Percentiles rank a stretch among this genome's conserved stretches.
These are phyloP conservation scores for Vigna nakashimae DNA, from an alignment of 306 rosid genomes.

Conservation along the genomic window DNA sequence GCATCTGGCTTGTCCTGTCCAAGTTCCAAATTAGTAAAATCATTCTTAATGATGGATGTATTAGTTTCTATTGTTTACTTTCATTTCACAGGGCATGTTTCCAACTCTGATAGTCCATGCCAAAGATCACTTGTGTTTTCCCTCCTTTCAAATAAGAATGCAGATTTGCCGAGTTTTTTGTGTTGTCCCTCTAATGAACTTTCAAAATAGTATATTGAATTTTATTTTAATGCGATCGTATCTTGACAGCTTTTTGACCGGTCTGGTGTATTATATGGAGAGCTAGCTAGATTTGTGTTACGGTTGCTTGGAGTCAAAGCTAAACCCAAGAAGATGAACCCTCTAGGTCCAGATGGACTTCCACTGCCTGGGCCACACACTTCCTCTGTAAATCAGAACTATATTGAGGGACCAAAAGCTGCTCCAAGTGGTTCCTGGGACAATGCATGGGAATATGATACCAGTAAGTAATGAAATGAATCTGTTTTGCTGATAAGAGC, in stretches of 20 bases:
- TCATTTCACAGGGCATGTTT: background rate
- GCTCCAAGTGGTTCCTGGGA: conserved; percentile 74
- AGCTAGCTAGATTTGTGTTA: conserved; percentile 79
- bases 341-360: conserved; percentile 60
- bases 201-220: background rate
- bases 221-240: conserved; percentile 13
- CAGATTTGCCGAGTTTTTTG: too few relatives aligned
- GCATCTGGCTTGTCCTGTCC: background rate
- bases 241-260: conserved; percentile 77
- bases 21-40: background rate
- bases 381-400: conserved; percentile 52
- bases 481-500: background rate
- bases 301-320: conserved; percentile 74
- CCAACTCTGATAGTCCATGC: background rate
- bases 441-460: conserved; percentile 68
- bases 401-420: conserved; percentile 56
- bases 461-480: conserved; percentile 31
- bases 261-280: conserved; percentile 81
- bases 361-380: conserved; percentile 53
- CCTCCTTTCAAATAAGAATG: background rate
- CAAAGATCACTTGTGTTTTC: background rate
- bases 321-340: conserved; percentile 55
- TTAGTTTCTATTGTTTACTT: background rate
- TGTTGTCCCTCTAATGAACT: too few relatives aligned
- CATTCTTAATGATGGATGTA: background rate